A percentile compares a stretch with the other conserved stretches of the same genome.
phyloP scores from a whole-genome alignment of 140 eudicot genomes.

The Senecio squalidus region DNA sequence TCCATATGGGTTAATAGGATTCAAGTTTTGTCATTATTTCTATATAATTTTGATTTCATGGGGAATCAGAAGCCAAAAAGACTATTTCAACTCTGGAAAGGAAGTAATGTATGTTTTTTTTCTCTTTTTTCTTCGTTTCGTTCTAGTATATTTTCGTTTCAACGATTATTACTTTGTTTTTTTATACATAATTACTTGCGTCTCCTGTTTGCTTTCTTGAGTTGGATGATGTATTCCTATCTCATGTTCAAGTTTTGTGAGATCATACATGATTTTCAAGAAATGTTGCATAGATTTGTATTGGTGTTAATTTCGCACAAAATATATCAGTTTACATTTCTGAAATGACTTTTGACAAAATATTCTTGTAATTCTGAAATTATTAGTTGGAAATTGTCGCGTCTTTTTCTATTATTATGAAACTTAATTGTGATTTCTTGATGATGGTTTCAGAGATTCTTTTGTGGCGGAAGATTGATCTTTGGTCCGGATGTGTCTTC shows the following conservation, averaged over 20 bases:
- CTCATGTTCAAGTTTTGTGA: neutral
- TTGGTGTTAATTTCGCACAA: too few relatives aligned
- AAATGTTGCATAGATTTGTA: too few relatives aligned
- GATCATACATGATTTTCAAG: conserved; percentile 4
- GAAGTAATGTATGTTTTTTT: conserved; percentile 71
- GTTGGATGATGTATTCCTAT: conserved; percentile 9
- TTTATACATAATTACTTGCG: too few relatives aligned
- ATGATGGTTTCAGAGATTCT: conserved; percentile 57
- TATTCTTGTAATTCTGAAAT: neutral
- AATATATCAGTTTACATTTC: neutral
- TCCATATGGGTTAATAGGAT: conserved; percentile 24
- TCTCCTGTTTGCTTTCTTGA: neutral
- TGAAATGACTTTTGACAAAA: neutral
- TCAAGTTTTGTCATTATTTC: too few relatives aligned
- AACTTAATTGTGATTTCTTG: conserved; percentile 4
- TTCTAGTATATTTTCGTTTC: neutral
- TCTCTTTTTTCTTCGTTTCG: neutral
- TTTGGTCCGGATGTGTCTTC: conserved; percentile 94
- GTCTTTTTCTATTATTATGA: neutral
- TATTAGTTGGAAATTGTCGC: neutral
- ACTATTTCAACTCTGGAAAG: conserved; percentile 82
- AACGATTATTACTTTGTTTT: neutral
- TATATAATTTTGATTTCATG: neutral
- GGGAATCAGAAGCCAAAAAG: conserved; percentile 35
- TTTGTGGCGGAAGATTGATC: conserved; percentile 84